Conservation (phyloP, 1,284 basidiomycete species). For the Acaromyces ingoldii region DNA sequence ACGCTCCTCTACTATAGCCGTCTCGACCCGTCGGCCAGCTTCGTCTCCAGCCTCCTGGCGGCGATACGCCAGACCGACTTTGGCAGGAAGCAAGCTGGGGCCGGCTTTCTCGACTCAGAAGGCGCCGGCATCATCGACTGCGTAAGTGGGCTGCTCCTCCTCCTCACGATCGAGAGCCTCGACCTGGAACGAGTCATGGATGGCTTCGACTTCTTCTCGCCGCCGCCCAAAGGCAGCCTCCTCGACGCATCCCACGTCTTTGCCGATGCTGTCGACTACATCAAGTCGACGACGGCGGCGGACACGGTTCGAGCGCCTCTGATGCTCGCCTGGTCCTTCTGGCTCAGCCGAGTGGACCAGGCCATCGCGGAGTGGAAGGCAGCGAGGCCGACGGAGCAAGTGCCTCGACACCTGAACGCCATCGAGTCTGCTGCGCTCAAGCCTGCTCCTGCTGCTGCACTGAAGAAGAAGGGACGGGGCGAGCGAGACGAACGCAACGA, state of each 20-base stretch:
- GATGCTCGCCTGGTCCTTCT: slow-evolving; percentile 72
- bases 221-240: background rate
- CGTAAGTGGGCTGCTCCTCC: slow-evolving; percentile 66
- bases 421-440: slow-evolving; percentile 29
- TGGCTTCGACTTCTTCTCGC: slow-evolving; percentile 44
- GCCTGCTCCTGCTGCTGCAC: slow-evolving; percentile 27
- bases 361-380: slow-evolving; percentile 36
- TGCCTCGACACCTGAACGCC: slow-evolving; percentile 7
- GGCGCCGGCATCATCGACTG: slow-evolving; percentile 64
- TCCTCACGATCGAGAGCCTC: slow-evolving; percentile 72
- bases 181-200: slow-evolving; percentile 71
- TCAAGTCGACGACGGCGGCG: slow-evolving; percentile 54
- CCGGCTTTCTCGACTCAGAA: slow-evolving; percentile 64
- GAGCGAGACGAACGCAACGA: no score
- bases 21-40: slow-evolving; percentile 61
- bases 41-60: slow-evolving; percentile 64
- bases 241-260: slow-evolving; percentile 6
- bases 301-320: slow-evolving; percentile 64
- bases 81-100: slow-evolving; percentile 64
- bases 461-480: no score
- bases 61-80: slow-evolving; percentile 65
- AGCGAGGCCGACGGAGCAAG: background rate
- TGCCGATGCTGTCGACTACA: slow-evolving; percentile 58
- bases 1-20: slow-evolving; percentile 82
- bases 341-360: slow-evolving; percentile 56